Evolutionary conservation across 2,329 filamentous ascomycete genomes (phyloP), one percentile per base, ranked within the genome.

Genomic region (Trichoderma sp.): DNA sequence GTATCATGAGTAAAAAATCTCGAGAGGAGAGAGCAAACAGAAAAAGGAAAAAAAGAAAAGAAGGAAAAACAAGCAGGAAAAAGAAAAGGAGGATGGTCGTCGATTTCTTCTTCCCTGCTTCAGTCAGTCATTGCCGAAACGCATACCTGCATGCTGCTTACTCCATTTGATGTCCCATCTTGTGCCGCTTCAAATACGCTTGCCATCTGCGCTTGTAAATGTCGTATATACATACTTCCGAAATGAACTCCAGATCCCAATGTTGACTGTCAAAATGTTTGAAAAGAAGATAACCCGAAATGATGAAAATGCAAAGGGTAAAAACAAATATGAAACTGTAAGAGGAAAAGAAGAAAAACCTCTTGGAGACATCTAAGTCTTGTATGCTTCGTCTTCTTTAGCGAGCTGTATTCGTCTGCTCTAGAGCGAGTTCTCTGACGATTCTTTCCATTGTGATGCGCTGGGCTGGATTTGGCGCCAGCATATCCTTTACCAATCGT

Each of bases 401-500:
- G 12, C 72, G 64, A 30, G 32, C 61, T 68, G 30, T 57, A 51
- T 28, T 63, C 4, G 71, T 77, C 53, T 77, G 73, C 43, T 80
- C 81, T 3, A 74, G 72, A 70, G 82, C 79, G 57, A 88, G 73
- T 74, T 87, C 84, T 72, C 78, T 80, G 72, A 87, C 78, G 28
- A 88, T 82, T 57, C 82, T 83, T n/a, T 82, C 82, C 84, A 87
- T 88, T 24, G 85, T 87, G 74, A 89, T 86, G 34, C 88, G 83
- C 68, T 88, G 83, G 67, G 79, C 79, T 11, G 84, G 86, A 69
- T 86, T 84, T 4, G 86, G 84, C 7, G 81, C 81, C 72, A 90
- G 75, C 88, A 89, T 90, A 43, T 87, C 85, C 71, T 80, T 80
- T 18, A 89, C 83, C 11, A 89, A 78, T 18, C 82, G 79, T 78